Evolutionary conservation across 305 asterid species (phyloP), one percentile per base, ranked within the genome.

Genomic region (Solanum aculeatissimum): DNA sequence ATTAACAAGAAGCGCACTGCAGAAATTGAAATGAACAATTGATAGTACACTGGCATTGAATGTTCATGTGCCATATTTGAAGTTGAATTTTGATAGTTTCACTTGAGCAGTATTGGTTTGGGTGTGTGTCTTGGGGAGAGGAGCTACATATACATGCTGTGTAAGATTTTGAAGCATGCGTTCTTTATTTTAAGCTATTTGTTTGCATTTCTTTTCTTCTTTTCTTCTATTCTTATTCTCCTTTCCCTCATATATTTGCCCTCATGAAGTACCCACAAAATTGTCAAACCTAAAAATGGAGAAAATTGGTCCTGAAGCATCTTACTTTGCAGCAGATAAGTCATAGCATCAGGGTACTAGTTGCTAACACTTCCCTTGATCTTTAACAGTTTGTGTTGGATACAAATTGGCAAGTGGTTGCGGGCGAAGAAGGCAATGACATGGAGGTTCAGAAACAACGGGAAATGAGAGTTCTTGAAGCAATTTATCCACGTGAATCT

Each of bases 401-500:
- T 71, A 83, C 84, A 53, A 42, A 51, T 3, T 95, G 98, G 98
- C 90, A 74, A 82, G 95, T 95, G 65, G 95, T 91, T 83, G 92
- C 95, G 25, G 98, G 98, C 83, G 97, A 96, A 66, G 98, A 94
- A 85, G 93, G 98, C 92, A 58, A 82, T 65, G 98, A 96, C 86
- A 72, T 74, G 43, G 93, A 92, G 82, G 83, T 82, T 47, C 94
- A 95, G 83, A 90, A 88, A 82, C 89, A 89, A 79, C 93, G 99
- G 38, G 97, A 91, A 86, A 87, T 91, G 92, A 91, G 91, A 88
- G 93, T 95, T 85, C 92, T 95, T 0, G 98, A 96, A 92, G 98
- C 99, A 18, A 92, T 96, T 29, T 96, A 96, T 90, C 98, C 99
- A 13, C 95, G 97, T 35, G 94, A 91, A 29, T 93, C 98, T 18